phyloP scores from a whole-genome alignment of 352 stramenopile species.

The Aphanomyces euteiches region DNA sequence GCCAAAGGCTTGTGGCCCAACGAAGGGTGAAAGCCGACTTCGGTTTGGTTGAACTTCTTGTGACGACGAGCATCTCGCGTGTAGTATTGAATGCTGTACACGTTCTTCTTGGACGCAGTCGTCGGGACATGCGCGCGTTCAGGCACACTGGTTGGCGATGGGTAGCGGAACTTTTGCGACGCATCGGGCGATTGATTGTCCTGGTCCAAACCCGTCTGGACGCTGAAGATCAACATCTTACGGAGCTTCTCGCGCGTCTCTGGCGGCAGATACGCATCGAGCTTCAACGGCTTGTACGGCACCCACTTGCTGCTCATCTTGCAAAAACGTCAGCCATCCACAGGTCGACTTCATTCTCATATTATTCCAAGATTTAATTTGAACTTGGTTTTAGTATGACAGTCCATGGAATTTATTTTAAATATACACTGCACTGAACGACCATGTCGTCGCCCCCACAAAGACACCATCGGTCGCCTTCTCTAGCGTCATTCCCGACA shows the following conservation, averaged over 20 bases:
- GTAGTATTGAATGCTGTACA: constrained; percentile 89
- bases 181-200: constrained; percentile 60
- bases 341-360: constrained; percentile 10
- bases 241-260: constrained; percentile 75
- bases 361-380: constrained; percentile 3
- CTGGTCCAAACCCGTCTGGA: constrained; percentile 70
- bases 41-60: constrained; percentile 37
- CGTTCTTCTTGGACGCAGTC: constrained; percentile 52
- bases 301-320: constrained; percentile 72
- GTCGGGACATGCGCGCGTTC: constrained; percentile 67
- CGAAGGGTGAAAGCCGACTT: constrained; percentile 72
- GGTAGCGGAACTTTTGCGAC: constrained; percentile 70
- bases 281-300: constrained; percentile 79
- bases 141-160: constrained; percentile 64
- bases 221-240: constrained; percentile 76
- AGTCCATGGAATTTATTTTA: not conserved
- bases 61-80: constrained; percentile 82
- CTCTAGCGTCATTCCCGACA: too few species aligned
- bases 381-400: not conserved
- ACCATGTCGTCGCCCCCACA: too few species aligned
- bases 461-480: too few species aligned
- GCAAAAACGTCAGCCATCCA: constrained; percentile 27
- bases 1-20: constrained; percentile 52
- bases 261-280: constrained; percentile 62
- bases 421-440: not conserved